Conservation (phyloP, 2,329 filamentous ascomycete species). For the Colletotrichum siamense region DNA sequence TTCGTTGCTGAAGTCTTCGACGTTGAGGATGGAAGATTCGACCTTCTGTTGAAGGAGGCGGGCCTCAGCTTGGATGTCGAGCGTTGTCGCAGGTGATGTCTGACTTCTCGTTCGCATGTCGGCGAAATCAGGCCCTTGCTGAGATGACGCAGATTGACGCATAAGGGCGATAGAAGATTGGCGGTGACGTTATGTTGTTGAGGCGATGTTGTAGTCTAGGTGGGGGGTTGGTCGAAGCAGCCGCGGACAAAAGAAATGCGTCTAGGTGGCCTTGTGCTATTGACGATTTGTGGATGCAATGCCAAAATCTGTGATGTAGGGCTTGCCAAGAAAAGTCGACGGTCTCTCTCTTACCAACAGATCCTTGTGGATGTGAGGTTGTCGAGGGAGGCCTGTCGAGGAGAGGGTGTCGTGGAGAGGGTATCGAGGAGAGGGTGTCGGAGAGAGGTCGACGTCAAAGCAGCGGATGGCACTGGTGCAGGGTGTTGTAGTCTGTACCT, state of each 20-base stretch:
- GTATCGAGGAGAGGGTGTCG: not conserved
- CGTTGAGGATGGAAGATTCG: not conserved
- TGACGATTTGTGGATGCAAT: not conserved
- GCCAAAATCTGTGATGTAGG: too few species aligned
- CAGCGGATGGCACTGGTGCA: not conserved
- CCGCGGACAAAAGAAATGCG: not conserved
- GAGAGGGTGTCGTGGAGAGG: not conserved
- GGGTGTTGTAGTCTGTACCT: not conserved
- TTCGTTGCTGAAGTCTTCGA: not conserved
- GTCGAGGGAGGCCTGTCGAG: not conserved
- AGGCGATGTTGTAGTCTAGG: not conserved
- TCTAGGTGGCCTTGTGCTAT: too few species aligned
- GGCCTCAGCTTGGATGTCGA: not conserved
- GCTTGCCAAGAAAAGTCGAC: not conserved
- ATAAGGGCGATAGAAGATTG: not conserved
- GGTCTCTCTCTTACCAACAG: not conserved
- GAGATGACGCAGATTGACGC: not conserved
- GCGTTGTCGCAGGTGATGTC: not conserved
- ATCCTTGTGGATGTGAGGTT: not conserved
- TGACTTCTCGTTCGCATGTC: not conserved
- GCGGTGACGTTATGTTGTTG: not conserved
- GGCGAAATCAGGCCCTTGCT: not conserved
- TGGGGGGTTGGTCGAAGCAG: not conserved
- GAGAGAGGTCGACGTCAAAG: not conserved
- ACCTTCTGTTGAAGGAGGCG: not conserved